Evolutionary conservation across 176 grass and related monocot species (phyloP).

Genomic region (Eragrostis nindensis): DNA sequence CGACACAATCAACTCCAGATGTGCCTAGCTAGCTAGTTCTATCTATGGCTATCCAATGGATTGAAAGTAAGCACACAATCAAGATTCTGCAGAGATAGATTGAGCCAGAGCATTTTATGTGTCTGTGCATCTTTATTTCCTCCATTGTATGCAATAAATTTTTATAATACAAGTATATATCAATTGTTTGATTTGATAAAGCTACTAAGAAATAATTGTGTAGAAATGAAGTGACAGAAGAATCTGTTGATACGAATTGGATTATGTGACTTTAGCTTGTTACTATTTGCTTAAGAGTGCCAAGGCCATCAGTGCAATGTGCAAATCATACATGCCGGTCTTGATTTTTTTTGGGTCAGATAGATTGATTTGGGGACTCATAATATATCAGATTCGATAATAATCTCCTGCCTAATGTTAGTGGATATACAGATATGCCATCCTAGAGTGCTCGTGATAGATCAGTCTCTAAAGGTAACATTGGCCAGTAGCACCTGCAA

Average conservation of each 20-base stretch:
- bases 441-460: background rate
- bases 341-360: too few species aligned
- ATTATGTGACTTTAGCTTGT: too few species aligned
- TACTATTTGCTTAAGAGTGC: background rate
- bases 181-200: background rate
- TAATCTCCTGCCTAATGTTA: background rate
- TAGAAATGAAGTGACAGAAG: background rate
- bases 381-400: background rate
- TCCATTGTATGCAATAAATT: background rate
- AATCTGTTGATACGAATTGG: slow-evolving; percentile 28
- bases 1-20: too few species aligned
- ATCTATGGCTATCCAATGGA: background rate
- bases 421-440: background rate
- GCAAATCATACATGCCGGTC: slow-evolving; percentile 12
- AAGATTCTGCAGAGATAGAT: slow-evolving; percentile 37
- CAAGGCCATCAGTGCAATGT: slow-evolving; percentile 21
- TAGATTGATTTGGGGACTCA: background rate
- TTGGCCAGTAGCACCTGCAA: background rate
- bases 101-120: background rate
- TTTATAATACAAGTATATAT: background rate
- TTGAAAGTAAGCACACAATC: background rate
- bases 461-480: background rate
- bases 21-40: too few species aligned
- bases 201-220: background rate
- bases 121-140: background rate